Evolutionary conservation across 2,329 filamentous ascomycete species (phyloP).

Genomic region (Fusarium duplospermum): DNA sequence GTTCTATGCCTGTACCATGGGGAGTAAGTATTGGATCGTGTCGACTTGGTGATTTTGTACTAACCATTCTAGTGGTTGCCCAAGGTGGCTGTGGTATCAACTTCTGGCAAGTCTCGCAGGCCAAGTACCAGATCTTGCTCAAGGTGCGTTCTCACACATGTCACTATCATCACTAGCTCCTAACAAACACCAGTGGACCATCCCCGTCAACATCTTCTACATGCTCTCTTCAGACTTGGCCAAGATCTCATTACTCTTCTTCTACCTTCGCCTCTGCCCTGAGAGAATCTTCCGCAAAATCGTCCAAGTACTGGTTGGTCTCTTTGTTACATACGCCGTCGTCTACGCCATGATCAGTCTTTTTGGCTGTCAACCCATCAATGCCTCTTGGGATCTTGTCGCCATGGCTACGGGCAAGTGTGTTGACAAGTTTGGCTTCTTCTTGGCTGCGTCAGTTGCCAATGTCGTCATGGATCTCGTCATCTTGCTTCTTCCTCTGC

Average conservation of each 20-base stretch:
- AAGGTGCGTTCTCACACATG: background rate
- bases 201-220: conserved; percentile 42
- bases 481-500: conserved; percentile 27
- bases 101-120: conserved; percentile 35
- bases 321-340: conserved; percentile 30
- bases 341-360: conserved; percentile 39
- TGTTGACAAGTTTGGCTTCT: conserved; percentile 40
- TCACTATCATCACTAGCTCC: fast-evolving
- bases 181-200: conserved; percentile 30
- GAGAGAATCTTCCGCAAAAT: conserved; percentile 31
- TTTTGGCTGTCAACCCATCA: conserved; percentile 37
- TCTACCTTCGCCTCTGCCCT: conserved; percentile 37
- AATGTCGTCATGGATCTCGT: conserved; percentile 40
- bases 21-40: conserved; percentile 16
- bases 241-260: conserved; percentile 39
- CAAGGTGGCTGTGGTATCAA: conserved; percentile 33
- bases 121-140: conserved; percentile 23
- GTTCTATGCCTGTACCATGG: conserved; percentile 40
- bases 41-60: background rate
- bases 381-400: conserved; percentile 37
- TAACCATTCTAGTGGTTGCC: conserved; percentile 21
- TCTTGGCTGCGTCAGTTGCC: conserved; percentile 38
- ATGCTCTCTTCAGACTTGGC: conserved; percentile 40
- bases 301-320: conserved; percentile 10
- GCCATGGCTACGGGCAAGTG: conserved; percentile 35